These are phyloP conservation scores for Pythium oligandrum DNA, from an alignment of 352 stramenopile genomes.

Conservation along the genomic window DNA sequence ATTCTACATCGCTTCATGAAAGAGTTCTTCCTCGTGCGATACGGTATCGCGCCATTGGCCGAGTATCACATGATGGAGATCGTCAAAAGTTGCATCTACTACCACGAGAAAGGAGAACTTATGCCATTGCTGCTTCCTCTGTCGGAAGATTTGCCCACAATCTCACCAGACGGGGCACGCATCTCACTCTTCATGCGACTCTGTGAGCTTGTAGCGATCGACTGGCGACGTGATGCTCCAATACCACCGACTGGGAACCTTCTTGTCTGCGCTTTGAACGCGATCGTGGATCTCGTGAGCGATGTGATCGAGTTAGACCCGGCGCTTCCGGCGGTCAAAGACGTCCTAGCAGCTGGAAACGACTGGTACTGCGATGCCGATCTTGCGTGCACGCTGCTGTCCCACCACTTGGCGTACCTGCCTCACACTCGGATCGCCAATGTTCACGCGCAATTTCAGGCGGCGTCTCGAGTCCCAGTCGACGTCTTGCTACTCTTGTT, in stretches of 20 bases:
- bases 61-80: conserved; percentile 73
- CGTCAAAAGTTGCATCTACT: conserved; percentile 54
- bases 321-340: conserved; percentile 22
- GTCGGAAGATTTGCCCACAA: not conserved
- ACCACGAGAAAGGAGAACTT: conserved; percentile 35
- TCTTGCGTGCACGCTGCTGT: conserved; percentile 29
- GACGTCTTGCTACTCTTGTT: conserved; percentile 54
- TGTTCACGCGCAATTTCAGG: not conserved
- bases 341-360: conserved; percentile 22
- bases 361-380: conserved; percentile 29
- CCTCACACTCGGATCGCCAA: conserved; percentile 10
- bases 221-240: conserved; percentile 3
- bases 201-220: conserved; percentile 52
- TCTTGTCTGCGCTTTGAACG: conserved; percentile 32
- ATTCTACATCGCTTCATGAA: conserved; percentile 53
- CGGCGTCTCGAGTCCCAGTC: conserved; percentile 16
- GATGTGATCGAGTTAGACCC: conserved; percentile 61
- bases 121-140: conserved; percentile 6
- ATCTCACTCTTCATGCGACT: conserved; percentile 51
- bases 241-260: conserved; percentile 28
- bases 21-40: conserved; percentile 44
- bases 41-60: conserved; percentile 49
- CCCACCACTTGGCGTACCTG: conserved; percentile 36
- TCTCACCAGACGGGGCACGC: conserved; percentile 32
- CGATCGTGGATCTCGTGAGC: conserved; percentile 50